Conservation (phyloP, 2,329 filamentous ascomycete species). For the Cladophialophora carrionii region DNA sequence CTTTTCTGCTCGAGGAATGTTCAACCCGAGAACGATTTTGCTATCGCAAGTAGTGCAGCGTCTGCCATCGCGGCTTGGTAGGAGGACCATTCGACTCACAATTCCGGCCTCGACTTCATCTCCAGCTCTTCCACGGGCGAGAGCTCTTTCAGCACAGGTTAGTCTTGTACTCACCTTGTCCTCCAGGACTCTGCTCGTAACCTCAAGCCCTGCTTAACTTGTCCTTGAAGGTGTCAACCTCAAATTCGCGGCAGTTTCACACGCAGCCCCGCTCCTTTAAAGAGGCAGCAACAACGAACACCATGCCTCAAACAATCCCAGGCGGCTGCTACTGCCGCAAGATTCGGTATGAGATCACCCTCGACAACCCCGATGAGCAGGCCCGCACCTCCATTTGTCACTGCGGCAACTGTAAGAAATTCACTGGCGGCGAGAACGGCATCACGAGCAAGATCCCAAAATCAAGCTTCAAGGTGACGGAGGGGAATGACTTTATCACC, state of each 20-base stretch:
- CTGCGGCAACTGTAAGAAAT: conserved; percentile 43
- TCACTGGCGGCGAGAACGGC: conserved; percentile 46
- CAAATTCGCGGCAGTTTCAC: not conserved
- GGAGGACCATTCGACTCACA: not conserved
- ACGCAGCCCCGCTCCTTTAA: not conserved
- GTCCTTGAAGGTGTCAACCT: not conserved
- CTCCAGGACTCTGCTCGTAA: not conserved
- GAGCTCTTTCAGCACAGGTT: conserved; percentile 5
- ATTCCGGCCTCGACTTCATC: conserved; percentile 2
- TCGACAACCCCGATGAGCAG: conserved; percentile 53
- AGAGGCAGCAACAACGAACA: not conserved
- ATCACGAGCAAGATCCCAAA: conserved; percentile 57
- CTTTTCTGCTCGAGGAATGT: not conserved
- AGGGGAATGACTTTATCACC: conserved; percentile 45
- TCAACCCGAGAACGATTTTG: not conserved
- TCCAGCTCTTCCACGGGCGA: conserved; percentile 6
- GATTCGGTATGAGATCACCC: conserved; percentile 52
- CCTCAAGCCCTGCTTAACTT: not conserved
- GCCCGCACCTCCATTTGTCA: conserved; percentile 59
- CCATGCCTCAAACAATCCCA: conserved; percentile 25
- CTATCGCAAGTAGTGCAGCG: conserved; percentile 2
- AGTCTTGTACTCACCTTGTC: not conserved
- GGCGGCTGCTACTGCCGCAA: conserved; percentile 54
- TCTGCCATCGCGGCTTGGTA: conserved; percentile 3
- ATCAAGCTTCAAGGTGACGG: conserved; percentile 48